Conservation (phyloP, 371 early-diverging fungal genomes). For the Actinomortierella ambigua region DNA sequence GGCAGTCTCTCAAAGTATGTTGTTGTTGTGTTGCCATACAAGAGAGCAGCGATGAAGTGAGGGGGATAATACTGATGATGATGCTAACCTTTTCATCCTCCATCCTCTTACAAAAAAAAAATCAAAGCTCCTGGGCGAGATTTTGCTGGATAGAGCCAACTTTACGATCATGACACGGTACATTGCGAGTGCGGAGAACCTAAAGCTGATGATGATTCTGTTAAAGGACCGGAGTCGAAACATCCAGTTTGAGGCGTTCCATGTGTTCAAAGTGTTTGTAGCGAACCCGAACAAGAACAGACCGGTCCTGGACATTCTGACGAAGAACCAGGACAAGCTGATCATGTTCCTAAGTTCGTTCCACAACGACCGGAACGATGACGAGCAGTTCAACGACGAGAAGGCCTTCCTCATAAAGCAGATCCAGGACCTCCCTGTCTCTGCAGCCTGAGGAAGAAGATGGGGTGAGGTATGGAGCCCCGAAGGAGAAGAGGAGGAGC, state of each 20-base stretch:
- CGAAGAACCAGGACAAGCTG: conserved; percentile 92
- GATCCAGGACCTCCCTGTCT: conserved; percentile 63
- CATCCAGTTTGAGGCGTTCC: conserved; percentile 99
- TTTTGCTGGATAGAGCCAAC: conserved; percentile 94
- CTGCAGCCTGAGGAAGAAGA: no score
- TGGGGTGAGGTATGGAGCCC: conserved; percentile 3
- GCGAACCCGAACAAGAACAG: conserved; percentile 97
- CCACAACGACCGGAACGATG: conserved; percentile 94
- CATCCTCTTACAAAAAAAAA: no score
- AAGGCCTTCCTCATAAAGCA: conserved; percentile 95
- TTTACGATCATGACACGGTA: conserved; percentile 95
- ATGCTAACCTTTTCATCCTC: background rate
- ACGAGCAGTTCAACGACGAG: conserved; percentile 98
- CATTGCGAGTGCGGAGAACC: conserved; percentile 90
- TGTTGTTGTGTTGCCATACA: background rate
- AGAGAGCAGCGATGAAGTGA: no score
- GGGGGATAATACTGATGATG: background rate
- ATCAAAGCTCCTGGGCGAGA: conserved; percentile 97
- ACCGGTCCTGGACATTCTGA: conserved; percentile 89
- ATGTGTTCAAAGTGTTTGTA: conserved; percentile 98
- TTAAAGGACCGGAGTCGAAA: conserved; percentile 93
- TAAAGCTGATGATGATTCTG: conserved; percentile 97
- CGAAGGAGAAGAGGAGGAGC: background rate
- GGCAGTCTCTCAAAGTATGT: conserved; percentile 94
- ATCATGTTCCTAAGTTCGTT: conserved; percentile 87